These are phyloP conservation scores for Neltuma alba DNA, from an alignment of 306 rosid species.

Conservation along the genomic window DNA sequence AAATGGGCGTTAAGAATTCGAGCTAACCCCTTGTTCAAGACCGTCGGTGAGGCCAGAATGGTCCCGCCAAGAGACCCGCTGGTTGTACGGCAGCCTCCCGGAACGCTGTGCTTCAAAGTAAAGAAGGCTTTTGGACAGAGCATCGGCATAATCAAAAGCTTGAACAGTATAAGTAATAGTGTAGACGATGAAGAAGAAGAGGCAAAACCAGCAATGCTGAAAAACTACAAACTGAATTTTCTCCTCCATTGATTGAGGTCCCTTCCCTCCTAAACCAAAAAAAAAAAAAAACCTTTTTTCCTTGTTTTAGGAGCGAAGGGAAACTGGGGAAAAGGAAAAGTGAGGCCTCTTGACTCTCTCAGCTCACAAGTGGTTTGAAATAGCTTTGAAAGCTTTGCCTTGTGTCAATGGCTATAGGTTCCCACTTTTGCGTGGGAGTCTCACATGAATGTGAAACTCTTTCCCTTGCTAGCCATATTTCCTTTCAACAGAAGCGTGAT, in stretches of 20 bases:
- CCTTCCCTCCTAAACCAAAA: conserved; percentile 60
- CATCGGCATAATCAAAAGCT: conserved; percentile 73
- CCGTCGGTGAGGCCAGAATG: conserved; percentile 99
- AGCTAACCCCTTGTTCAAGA: conserved; percentile 80
- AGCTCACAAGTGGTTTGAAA: conserved; percentile 28
- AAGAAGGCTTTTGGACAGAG: conserved; percentile 84
- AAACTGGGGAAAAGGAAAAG: conserved; percentile 22
- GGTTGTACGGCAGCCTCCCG: conserved; percentile 89
- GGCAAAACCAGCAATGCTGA: conserved; percentile 41
- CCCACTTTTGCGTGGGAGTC: conserved; percentile 33
- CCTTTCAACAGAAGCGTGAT: conserved; percentile 23
- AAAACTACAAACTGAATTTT: conserved; percentile 17
- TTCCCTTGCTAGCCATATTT: not conserved
- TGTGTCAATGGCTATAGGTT: conserved; percentile 35
- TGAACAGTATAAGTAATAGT: conserved; percentile 31
- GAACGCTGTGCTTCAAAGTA: conserved; percentile 97
- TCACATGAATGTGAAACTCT: conserved; percentile 47
- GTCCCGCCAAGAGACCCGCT: conserved; percentile 90
- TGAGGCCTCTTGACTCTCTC: not conserved
- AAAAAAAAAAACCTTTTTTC: not conserved
- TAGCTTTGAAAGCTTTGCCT: conserved; percentile 10
- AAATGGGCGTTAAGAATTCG: conserved; percentile 12
- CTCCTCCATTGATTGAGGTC: conserved; percentile 39
- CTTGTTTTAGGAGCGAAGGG: conserved; percentile 53
- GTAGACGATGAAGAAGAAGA: conserved; percentile 37